These are phyloP conservation scores for Colletotrichum tropicicola DNA, from an alignment of 2,329 filamentous ascomycete genomes.

Conservation along the genomic window DNA sequence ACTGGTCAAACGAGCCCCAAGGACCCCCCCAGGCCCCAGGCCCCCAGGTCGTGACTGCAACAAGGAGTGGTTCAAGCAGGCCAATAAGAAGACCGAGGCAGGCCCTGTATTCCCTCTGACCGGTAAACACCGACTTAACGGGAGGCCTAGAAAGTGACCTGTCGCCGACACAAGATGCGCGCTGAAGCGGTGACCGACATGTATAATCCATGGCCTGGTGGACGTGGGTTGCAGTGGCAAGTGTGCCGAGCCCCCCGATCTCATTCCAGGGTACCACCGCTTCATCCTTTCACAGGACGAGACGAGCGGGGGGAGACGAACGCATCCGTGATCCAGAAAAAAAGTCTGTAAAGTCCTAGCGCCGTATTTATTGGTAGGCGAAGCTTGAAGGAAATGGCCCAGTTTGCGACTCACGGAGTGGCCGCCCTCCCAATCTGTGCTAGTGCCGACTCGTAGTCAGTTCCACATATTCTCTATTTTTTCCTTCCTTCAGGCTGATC, in stretches of 20 bases:
- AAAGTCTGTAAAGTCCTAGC: conserved; percentile 19
- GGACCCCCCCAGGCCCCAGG: not conserved
- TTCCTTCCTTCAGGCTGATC: too few species aligned
- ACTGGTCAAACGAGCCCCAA: not conserved
- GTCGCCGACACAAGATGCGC: conserved; percentile 9
- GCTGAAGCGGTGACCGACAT: conserved; percentile 24
- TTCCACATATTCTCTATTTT: conserved; percentile 7
- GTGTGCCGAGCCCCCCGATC: conserved; percentile 23
- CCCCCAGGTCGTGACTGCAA: not conserved
- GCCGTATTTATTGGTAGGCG: not conserved
- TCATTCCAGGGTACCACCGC: conserved; percentile 7
- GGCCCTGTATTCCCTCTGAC: not conserved
- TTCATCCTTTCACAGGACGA: conserved; percentile 13
- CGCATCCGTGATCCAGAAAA: conserved; percentile 22
- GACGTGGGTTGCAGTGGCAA: conserved; percentile 24
- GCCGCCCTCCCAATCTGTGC: not conserved
- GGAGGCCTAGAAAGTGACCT: conserved; percentile 15
- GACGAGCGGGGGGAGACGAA: conserved; percentile 25
- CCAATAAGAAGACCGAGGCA: not conserved
- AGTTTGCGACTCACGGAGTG: conserved; percentile 9
- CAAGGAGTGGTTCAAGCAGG: not conserved
- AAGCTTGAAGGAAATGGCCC: conserved; percentile 1
- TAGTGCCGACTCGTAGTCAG: not conserved
- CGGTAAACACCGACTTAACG: conserved; percentile 17
- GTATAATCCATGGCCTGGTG: not conserved